A percentile compares a stretch with the other conserved stretches of the same genome.
Conservation (phyloP, 2,329 filamentous ascomycete genomes). For the Aspergillus alliaceus region DNA sequence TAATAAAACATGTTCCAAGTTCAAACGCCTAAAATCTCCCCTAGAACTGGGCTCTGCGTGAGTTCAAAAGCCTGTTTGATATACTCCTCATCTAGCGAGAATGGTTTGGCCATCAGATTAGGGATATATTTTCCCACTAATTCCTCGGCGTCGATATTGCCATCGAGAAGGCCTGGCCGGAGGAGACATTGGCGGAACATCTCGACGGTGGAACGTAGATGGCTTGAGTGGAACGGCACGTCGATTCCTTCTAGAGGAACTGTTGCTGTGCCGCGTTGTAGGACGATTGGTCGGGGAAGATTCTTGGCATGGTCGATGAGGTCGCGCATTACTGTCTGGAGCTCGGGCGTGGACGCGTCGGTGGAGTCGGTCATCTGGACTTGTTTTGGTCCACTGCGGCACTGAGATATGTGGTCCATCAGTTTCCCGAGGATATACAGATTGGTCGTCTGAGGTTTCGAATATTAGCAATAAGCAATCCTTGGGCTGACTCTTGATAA, state of each 20-base stretch:
- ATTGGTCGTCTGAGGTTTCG: slow-evolving; percentile 9
- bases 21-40: slow-evolving; percentile 10
- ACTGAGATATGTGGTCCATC: slow-evolving; percentile 13
- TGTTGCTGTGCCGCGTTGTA: slow-evolving; percentile 91
- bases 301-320: slow-evolving; percentile 74
- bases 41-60: slow-evolving; percentile 55
- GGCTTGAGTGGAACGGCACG: slow-evolving; percentile 96
- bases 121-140: slow-evolving; percentile 96
- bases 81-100: slow-evolving; percentile 92
- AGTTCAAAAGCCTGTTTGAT: slow-evolving; percentile 95
- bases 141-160: slow-evolving; percentile 87
- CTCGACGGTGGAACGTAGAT: slow-evolving; percentile 93
- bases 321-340: slow-evolving; percentile 3
- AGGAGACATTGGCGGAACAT: slow-evolving; percentile 88
- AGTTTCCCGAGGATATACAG: slow-evolving; percentile 17
- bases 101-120: slow-evolving; percentile 91
- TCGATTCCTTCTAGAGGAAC: slow-evolving; percentile 85
- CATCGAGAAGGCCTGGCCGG: slow-evolving; percentile 15
- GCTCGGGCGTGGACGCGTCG: background rate
- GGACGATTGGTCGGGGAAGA: slow-evolving; percentile 72
- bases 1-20: too few species aligned
- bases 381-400: background rate
- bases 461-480: background rate
- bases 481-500: background rate
- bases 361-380: background rate